Evolutionary conservation across 2,329 filamentous ascomycete genomes (phyloP).

Genomic region (Magnaporthiopsis rhizophila): DNA sequence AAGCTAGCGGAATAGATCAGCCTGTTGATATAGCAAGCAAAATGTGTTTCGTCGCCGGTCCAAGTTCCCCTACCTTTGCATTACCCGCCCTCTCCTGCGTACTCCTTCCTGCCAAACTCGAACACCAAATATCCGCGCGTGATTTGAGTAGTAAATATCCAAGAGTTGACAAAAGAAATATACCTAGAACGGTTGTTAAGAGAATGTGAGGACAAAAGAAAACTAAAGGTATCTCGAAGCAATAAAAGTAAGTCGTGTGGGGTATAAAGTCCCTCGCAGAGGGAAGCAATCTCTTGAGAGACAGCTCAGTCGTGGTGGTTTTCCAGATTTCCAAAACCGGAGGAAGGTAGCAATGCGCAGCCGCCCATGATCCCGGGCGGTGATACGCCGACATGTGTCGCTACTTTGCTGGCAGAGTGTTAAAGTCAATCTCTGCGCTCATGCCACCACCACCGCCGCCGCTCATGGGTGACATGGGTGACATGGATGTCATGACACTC

Average conservation of each 20-base stretch:
- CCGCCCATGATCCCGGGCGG: background rate
- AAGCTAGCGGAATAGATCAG: background rate
- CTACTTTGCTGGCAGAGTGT: constrained; percentile 24
- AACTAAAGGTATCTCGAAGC: background rate
- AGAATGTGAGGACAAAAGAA: background rate
- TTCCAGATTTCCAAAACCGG: background rate
- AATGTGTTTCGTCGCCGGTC: background rate
- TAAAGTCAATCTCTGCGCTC: constrained; percentile 32
- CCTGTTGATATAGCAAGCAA: background rate
- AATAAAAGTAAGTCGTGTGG: background rate
- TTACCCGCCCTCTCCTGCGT: background rate
- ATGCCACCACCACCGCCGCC: constrained; percentile 16
- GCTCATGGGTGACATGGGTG: constrained; percentile 26
- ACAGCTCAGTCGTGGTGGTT: background rate
- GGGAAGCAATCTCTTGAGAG: background rate
- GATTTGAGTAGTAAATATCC: background rate
- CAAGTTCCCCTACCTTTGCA: background rate
- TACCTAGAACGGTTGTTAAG: background rate
- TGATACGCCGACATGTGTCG: background rate
- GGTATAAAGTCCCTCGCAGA: background rate
- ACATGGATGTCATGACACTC: constrained; percentile 21
- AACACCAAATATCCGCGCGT: background rate
- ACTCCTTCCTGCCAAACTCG: background rate
- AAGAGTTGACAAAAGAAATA: constrained; percentile 1
- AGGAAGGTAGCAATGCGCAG: background rate